These are phyloP conservation scores for Fusarium mangiferae DNA, from an alignment of 2,329 filamentous ascomycete species.

Conservation along the genomic window DNA sequence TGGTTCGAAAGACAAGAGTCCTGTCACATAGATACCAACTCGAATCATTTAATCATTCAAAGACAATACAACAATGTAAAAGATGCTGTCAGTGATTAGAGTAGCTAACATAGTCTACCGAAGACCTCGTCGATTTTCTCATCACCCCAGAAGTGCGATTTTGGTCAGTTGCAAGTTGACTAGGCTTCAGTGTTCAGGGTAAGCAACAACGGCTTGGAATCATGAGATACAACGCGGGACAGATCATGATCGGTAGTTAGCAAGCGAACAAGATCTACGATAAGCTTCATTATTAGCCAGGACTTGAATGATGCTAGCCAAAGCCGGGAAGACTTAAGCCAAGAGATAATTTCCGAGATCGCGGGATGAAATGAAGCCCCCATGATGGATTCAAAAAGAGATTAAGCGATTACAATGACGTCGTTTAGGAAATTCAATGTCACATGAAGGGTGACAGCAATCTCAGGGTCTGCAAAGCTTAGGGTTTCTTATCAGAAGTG, in stretches of 20 bases:
- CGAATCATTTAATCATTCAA: too few relatives aligned
- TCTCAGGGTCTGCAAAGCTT: neutral
- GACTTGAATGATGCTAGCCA: conserved; percentile 60
- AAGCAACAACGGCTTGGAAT: conserved; percentile 67
- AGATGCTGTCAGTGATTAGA: too few relatives aligned
- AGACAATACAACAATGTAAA: neutral
- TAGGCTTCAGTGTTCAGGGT: conserved; percentile 64
- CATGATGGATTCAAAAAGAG: conserved; percentile 62
- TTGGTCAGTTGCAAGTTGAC: neutral
- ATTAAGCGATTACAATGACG: conserved; percentile 60
- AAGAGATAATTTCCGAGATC: conserved; percentile 64
- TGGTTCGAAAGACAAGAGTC: rapidly evolving
- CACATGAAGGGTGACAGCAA: neutral
- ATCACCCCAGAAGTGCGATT: neutral
- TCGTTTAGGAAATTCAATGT: conserved; percentile 51
- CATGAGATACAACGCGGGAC: conserved; percentile 58
- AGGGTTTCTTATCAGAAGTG: neutral
- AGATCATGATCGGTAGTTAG: conserved; percentile 65
- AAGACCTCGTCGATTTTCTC: neutral
- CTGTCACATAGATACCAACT: neutral
- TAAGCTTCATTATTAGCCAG: conserved; percentile 60
- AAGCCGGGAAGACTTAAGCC: conserved; percentile 73
- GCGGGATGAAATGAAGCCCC: conserved; percentile 62
- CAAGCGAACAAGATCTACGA: conserved; percentile 64
- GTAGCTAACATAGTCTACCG: too few relatives aligned